Percentiles rank a stretch among this genome's conserved stretches.
phyloP scores from a whole-genome alignment of 164 flowering plant genomes.

The Berberis thunbergii region DNA sequence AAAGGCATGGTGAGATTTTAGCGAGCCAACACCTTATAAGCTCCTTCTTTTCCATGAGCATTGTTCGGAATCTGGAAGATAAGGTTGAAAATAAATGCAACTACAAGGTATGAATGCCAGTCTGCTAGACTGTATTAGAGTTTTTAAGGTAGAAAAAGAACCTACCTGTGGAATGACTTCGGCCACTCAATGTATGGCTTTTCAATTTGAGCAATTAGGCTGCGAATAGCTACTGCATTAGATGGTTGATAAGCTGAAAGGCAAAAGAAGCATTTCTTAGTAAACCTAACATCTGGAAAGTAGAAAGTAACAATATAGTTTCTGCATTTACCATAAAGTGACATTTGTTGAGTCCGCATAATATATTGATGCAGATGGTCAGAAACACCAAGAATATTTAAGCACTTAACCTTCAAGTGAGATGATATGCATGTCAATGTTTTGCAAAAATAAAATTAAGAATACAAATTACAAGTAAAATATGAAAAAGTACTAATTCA shows the following conservation, averaged over 20 bases:
- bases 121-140: neutral
- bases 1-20: constrained; percentile 57
- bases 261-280: constrained; percentile 1
- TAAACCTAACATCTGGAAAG: neutral
- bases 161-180: constrained; percentile 75
- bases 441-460: neutral
- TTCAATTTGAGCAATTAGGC: constrained; percentile 58
- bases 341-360: constrained; percentile 74
- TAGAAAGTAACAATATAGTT: neutral
- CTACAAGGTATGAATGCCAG: neutral
- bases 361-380: constrained; percentile 62
- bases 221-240: constrained; percentile 49
- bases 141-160: constrained; percentile 2
- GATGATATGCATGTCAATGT: constrained; percentile 2
- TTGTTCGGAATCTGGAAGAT: constrained; percentile 47
- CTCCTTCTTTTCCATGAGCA: constrained; percentile 58
- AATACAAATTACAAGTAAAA: neutral
- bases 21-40: constrained; percentile 57
- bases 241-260: constrained; percentile 72
- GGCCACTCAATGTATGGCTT: constrained; percentile 92
- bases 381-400: constrained; percentile 59
- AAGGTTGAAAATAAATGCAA: neutral
- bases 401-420: constrained; percentile 62
- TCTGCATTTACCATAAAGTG: constrained; percentile 51
- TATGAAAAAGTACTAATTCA: neutral